Evolutionary conservation across 192 early-diverging fungal species (phyloP), one percentile per base, ranked within the genome.

Genomic region (Dissophora ornata): DNA sequence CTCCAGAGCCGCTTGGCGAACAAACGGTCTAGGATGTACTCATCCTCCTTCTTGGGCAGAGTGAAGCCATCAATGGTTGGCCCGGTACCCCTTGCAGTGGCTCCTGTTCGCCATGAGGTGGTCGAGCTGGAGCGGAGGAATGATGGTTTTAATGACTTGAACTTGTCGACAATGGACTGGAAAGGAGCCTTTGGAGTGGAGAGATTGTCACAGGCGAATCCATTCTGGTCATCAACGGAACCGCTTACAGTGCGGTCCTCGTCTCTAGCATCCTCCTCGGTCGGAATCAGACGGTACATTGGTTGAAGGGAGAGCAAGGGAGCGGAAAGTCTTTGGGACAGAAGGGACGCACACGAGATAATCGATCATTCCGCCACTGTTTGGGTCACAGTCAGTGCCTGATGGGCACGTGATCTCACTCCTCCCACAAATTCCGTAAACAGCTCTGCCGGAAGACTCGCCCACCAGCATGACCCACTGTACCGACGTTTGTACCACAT

Each of bases 1-100:
- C 57, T 57, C 22, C 15, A 34, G 24, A 82, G 46, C 15, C 85
- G 74, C 41, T 71, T 71, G 1, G 81, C 22, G 33, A 83, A 84
- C 21, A 68, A 21, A 0, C 52, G 16, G 33, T 86, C 82, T 15
- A 86, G 57, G 2, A 68, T 67, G 57, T 79, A 81, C 38, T 67
- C 49, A 7, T 62, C 32, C 26, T 67, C 67, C 29, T 62, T 48
- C 53, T 56, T 67, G 5, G 54, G 61, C 7, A 48, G 22, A 2
- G 18, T 16, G 54, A 61, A 55, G 4, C 57, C 57, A n/a, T 28
- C n/a, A n/a, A 22, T 19, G 12, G 45, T 26, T 9, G 44, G 15
- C 16, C 22, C 13, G 4, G 48, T 2, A 25, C 26, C 26, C 11
- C 30, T 30, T 40, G 55, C 44, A 22, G 33, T 16, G 18, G 64